A percentile compares a stretch with the other conserved stretches of the same genome.
These are phyloP conservation scores for Beta macrorhiza DNA, from an alignment of 179 eudicot species.

Conservation along the genomic window DNA sequence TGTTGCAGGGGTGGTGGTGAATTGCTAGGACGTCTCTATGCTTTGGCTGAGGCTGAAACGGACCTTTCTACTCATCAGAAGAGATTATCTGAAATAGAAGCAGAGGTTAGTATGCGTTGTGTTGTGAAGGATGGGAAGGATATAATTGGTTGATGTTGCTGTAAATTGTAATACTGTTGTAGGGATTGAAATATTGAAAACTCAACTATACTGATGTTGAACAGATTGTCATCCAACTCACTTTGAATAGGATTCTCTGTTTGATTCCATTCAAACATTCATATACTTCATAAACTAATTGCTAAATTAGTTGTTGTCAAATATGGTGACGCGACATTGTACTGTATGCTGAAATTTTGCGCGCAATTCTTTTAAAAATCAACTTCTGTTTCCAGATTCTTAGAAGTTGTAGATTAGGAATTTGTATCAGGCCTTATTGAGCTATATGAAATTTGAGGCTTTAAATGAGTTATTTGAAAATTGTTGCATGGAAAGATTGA, in stretches of 20 bases:
- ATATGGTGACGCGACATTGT: not conserved
- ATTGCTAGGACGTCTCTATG: conserved; percentile 74
- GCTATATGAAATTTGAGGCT: not conserved
- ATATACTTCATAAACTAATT: not conserved
- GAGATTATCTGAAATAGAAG: conserved; percentile 75
- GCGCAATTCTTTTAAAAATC: not conserved
- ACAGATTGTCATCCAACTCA: not conserved
- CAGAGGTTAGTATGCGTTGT: conserved; percentile 51
- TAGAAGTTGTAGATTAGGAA: not conserved
- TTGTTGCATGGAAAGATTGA: not conserved
- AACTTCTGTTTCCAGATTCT: not conserved
- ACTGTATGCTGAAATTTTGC: not conserved
- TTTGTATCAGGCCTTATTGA: not conserved
- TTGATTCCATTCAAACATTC: not conserved
- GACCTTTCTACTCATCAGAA: conserved; percentile 70
- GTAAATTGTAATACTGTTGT: not conserved
- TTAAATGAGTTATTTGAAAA: too few relatives aligned
- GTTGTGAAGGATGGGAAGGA: conserved; percentile 13
- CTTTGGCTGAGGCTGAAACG: conserved; percentile 76
- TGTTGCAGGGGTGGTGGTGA: conserved; percentile 94
- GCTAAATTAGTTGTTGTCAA: not conserved
- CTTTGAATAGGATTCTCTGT: not conserved
- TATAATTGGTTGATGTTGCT: not conserved
- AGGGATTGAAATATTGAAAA: not conserved
- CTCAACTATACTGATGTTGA: not conserved